Percentiles rank a stretch among this genome's conserved stretches.
These are phyloP conservation scores for Claviceps sp. DNA, from an alignment of 2,329 filamentous ascomycete species.

Conservation along the genomic window DNA sequence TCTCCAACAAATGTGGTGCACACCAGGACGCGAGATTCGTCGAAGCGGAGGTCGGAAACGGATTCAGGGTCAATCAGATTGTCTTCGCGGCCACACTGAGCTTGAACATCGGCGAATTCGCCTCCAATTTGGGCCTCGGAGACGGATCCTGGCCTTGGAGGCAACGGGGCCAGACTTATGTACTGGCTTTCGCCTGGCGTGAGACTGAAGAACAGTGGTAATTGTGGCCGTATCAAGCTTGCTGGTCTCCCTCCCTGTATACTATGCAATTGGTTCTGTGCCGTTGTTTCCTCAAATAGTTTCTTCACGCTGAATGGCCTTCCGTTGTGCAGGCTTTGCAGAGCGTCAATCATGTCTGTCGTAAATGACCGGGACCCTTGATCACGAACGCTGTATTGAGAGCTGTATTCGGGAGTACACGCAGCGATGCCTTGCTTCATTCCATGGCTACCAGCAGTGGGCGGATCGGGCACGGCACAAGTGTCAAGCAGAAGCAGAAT, in stretches of 20 bases:
- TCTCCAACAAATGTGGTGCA: constrained; percentile 56
- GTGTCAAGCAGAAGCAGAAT: constrained; percentile 50
- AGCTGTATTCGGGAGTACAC: constrained; percentile 36
- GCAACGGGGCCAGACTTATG: constrained; percentile 38
- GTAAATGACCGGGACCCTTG: constrained; percentile 43
- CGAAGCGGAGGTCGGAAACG: constrained; percentile 43
- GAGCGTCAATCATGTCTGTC: constrained; percentile 39
- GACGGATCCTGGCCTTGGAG: constrained; percentile 17
- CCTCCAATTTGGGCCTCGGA: constrained; percentile 15
- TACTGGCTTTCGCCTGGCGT: constrained; percentile 39
- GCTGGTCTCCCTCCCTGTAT: constrained; percentile 27
- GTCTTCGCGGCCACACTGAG: constrained; percentile 18
- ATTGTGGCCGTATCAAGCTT: constrained; percentile 30
- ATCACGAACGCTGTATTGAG: constrained; percentile 30
- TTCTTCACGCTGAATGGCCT: constrained; percentile 43
- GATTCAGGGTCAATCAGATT: constrained; percentile 32
- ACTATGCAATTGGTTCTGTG: constrained; percentile 30
- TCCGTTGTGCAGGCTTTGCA: constrained; percentile 37
- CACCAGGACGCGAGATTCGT: constrained; percentile 49
- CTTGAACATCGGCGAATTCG: constrained; percentile 12
- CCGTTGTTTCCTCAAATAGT: constrained; percentile 42
- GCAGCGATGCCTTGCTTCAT: constrained; percentile 51
- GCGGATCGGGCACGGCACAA: constrained; percentile 40
- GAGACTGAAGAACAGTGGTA: constrained; percentile 42
- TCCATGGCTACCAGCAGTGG: constrained; percentile 37